Base-by-base conservation (phyloP, 306 rosid species). In the Astragalus glycyphyllos region DNA sequence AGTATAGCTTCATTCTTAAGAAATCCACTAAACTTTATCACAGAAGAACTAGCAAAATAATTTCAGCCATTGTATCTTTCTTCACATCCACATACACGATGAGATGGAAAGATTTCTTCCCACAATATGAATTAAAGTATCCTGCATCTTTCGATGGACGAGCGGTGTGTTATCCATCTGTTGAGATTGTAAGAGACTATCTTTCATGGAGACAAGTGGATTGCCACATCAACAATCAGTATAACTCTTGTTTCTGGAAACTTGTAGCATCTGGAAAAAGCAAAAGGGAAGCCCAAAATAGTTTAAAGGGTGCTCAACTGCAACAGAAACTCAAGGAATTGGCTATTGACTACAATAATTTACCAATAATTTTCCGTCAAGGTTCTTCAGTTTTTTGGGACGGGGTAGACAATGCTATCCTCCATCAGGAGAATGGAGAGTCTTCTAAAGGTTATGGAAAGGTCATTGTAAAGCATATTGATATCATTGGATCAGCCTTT, bases 191-290 rank as follows among this genome's bases (percentile, higher is more conserved):
- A 49, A 69, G 58, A n/a, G 97, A 92, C 80, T 90, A 90, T 84
- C 87, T 88, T 16, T 80, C 93, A 0, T 88, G 97, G 97, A 90
- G 98, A 76, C 98, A 88, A 79, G 98, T 92, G 64, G 96, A 92
- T 86, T 89, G 96, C 65, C 96, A 92, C 84, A 89, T 92, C 79
- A 92, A 92, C 77, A 87, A 89, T 75, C 98, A 89, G 69, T 92
- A 90, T 57, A 92, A 92, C 78, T 82, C 98, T 65, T 90, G 98
- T 84, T 92, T 88, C 55, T 90, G 97, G 97, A 84, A 87, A 86
- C 89, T 92, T 71, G 94, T 89, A 46, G 79, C 86, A 77, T 75
- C 85, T 49, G 94, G 97, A 60, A 89, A 86, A 79, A 72, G 86
- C 68, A 89, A 87, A 85, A 81, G 78, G 56, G 94, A 87, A 74